Evolutionary conservation across 257 asterid species (phyloP).

Genomic region (Primulina tabacum): DNA sequence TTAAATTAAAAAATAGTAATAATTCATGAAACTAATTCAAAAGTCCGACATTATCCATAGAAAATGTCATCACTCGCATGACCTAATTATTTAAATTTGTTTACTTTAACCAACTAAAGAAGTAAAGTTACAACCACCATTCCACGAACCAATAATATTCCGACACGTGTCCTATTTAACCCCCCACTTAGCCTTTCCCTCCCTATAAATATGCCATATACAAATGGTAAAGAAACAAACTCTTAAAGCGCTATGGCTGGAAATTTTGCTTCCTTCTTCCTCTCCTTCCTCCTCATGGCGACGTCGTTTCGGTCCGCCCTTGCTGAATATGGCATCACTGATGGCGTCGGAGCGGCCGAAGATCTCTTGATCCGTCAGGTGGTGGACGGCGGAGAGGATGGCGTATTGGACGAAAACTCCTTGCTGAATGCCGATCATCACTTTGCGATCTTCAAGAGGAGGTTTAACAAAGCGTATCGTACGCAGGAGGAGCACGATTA

Average conservation of each 20-base stretch:
- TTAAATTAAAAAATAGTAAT: no score
- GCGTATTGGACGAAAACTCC: constrained; percentile 21
- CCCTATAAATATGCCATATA: no score
- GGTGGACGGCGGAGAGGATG: constrained; percentile 26
- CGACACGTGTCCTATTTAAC: no score
- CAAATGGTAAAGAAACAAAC: no score
- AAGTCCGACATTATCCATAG: no score
- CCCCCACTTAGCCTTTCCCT: no score
- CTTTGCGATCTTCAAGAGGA: constrained; percentile 57
- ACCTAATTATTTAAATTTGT: no score
- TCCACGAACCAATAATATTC: no score
- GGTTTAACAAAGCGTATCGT: constrained; percentile 55
- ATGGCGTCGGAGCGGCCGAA: constrained; percentile 1
- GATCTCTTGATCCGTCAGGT: constrained; percentile 73
- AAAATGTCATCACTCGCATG: no score
- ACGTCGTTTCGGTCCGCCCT: constrained; percentile 23
- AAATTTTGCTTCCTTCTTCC: constrained; percentile 23
- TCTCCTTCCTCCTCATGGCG: constrained; percentile 11
- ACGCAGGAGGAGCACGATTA: constrained; percentile 66
- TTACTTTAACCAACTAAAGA: no score
- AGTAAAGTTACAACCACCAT: no score
- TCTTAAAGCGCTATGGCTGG: constrained; percentile 30
- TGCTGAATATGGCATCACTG: constrained; percentile 9
- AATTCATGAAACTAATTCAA: no score
- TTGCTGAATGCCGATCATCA: constrained; percentile 57